Evolutionary conservation across 495 filamentous ascomycete species (phyloP).

Genomic region (Aspergillus heteromorphus): DNA sequence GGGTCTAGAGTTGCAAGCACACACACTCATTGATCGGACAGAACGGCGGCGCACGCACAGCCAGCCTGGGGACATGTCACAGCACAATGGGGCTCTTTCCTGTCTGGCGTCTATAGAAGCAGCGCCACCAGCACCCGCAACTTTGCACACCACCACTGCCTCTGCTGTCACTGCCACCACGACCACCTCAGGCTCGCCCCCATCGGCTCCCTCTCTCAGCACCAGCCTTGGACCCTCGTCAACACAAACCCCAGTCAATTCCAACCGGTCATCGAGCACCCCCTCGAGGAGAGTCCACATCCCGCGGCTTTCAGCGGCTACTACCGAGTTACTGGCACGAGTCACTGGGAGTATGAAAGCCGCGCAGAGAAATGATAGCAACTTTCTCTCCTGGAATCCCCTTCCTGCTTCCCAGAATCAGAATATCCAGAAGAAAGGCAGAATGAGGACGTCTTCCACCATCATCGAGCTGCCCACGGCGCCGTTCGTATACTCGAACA

Average conservation of each 20-base stretch:
- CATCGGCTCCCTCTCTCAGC: conserved; percentile 9
- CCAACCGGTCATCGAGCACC: conserved; percentile 6
- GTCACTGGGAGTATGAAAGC: conserved; percentile 16
- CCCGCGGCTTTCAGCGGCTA: conserved; percentile 21
- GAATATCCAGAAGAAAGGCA: conserved; percentile 1
- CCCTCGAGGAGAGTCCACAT: conserved; percentile 16
- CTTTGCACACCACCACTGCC: conserved; percentile 6
- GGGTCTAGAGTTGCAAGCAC: not conserved
- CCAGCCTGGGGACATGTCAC: conserved; percentile 20
- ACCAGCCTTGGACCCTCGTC: conserved; percentile 7
- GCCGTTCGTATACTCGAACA: conserved; percentile 16
- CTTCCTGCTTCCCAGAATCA: conserved; percentile 1
- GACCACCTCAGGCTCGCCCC: conserved; percentile 5
- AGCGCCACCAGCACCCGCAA: conserved; percentile 15
- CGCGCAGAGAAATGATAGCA: conserved; percentile 13
- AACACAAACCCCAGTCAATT: not conserved
- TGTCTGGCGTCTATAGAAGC: conserved; percentile 24
- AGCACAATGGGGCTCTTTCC: conserved; percentile 22
- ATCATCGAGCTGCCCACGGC: conserved; percentile 22
- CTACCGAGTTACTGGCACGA: conserved; percentile 23
- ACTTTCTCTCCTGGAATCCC: conserved; percentile 7
- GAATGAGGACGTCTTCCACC: conserved; percentile 21
- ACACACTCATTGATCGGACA: not conserved
- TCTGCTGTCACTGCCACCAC: not conserved
- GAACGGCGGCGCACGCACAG: not conserved